Base-by-base conservation (phyloP, 169 alveolate genomes). In the Eimeria tenella region DNA sequence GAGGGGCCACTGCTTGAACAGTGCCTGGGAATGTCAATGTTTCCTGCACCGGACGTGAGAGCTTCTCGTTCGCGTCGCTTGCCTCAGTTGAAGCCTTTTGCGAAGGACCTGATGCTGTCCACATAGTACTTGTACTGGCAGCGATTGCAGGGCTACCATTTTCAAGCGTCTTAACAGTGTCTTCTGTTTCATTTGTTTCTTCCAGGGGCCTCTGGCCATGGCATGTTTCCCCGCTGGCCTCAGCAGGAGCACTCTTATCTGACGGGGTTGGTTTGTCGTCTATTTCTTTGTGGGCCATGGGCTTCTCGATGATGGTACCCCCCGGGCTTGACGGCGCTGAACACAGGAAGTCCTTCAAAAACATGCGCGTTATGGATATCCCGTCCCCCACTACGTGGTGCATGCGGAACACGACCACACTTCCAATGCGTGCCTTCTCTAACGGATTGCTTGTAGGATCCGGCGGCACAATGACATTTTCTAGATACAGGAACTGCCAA, bases 341-440 rank as follows among this genome's bases (percentile, higher is more conserved):
- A 15, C 71, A 58, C 31, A 90, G 73, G 21, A 90, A 70, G 68
- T 90, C 94, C 17, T 70, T 73, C 3, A 90, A 89, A 75, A 90
- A 90, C 94, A 90, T 90, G 15, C 84, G 68, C 23, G 94, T 90
- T 50, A 90, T 74, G 5, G 94, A 82, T 6, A 90, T 62, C 15
- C 94, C 94, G 52, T 90, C 94, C 4, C 89, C 94, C 8, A 90
- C 82, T 17, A 89, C 94, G 82, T 90, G 94, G 42, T 90, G 94
- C 63, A 90, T 90, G 65, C 94, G 89, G 23, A 90, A 90, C 82
- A 90, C 19, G 13, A 90, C 90, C 23, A 65, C 73, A 17, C 89
- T 73, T 49, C 94, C 94, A 4, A 75, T 56, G n/a, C 73, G 68
- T 58, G n/a, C 56, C 50, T 74, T n/a, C 81, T 15, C 71, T 8